Percentiles rank a stretch among this genome's conserved stretches.
Evolutionary conservation across 139 green algal genomes (phyloP).

Genomic region (Volvox africanus): DNA sequence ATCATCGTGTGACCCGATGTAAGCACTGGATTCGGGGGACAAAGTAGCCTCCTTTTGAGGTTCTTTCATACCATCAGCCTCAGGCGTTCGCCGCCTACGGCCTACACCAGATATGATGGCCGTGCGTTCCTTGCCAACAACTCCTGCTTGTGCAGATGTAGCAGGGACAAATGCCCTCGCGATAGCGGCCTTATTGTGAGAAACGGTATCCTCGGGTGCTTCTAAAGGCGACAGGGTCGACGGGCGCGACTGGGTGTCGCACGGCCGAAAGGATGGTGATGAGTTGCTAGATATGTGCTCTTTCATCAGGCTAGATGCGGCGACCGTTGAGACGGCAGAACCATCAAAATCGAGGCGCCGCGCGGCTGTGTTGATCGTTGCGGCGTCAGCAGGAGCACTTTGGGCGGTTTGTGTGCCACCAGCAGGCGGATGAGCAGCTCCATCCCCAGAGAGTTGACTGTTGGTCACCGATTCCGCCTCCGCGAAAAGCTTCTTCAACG

Average conservation of each 20-base stretch:
- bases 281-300: not conserved
- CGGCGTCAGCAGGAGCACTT: not conserved
- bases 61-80: not conserved
- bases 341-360: not conserved
- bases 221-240: not conserved
- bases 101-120: not conserved
- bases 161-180: not conserved
- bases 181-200: not conserved
- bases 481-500: not conserved
- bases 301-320: not conserved
- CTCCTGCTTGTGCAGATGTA: not conserved
- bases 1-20: constrained; percentile 13
- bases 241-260: not conserved
- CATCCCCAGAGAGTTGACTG: not conserved
- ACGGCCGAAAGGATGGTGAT: not conserved
- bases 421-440: not conserved
- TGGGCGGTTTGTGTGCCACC: not conserved
- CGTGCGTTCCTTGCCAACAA: not conserved
- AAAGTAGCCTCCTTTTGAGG: not conserved
- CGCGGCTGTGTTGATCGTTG: not conserved
- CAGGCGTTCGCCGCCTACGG: not conserved
- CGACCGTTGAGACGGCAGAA: not conserved
- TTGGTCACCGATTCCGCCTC: not conserved
- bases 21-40: not conserved
- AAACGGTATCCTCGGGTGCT: not conserved